phyloP scores from a whole-genome alignment of 2,329 filamentous ascomycete genomes.

The Microsporum audouinii region DNA sequence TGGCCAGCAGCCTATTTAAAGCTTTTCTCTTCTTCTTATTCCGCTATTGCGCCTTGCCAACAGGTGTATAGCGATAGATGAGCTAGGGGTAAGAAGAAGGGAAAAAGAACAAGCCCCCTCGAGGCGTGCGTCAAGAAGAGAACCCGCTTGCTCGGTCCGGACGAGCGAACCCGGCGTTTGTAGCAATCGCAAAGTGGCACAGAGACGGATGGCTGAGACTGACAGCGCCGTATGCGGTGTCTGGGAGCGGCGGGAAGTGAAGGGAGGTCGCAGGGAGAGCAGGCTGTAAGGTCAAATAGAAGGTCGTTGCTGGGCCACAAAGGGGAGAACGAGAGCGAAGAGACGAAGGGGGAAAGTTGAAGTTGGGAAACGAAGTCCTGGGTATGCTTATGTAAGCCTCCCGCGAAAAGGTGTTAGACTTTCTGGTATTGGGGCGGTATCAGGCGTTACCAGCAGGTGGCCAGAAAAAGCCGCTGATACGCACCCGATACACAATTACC shows the following conservation, averaged over 20 bases:
- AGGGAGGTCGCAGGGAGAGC: background rate
- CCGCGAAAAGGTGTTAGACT: background rate
- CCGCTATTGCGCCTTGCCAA: background rate
- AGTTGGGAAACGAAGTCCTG: constrained; percentile 1
- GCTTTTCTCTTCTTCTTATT: background rate
- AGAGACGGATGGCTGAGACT: background rate
- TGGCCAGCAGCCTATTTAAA: background rate
- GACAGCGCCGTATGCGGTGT: background rate
- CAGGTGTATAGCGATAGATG: background rate
- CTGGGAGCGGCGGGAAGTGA: background rate
- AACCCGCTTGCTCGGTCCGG: background rate
- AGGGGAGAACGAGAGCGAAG: background rate
- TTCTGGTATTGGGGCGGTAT: background rate
- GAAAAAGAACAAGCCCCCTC: background rate
- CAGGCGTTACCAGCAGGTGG: background rate
- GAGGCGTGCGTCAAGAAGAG: background rate
- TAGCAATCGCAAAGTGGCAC: background rate
- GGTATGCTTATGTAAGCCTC: background rate
- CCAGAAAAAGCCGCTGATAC: background rate
- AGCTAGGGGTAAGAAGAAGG: background rate
- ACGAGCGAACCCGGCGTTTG: background rate
- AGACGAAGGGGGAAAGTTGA: background rate
- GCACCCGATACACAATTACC: background rate
- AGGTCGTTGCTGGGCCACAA: background rate
- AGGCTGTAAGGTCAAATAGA: background rate